Base-by-base conservation (phyloP, 305 asterid species). In the Stenogyne calaminthoides region DNA sequence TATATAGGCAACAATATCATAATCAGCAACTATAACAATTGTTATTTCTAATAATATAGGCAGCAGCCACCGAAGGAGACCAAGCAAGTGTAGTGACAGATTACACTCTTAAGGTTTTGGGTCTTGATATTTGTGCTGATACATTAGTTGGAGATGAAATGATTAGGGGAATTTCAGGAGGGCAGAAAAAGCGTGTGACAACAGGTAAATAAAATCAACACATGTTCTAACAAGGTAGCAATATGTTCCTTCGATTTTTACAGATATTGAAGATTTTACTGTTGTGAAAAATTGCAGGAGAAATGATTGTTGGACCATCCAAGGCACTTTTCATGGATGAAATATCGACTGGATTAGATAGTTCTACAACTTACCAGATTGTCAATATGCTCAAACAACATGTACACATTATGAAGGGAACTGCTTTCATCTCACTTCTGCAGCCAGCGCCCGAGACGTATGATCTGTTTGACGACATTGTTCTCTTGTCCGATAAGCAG, bases 371-470 rank as follows among this genome's bases (percentile, higher is more conserved):
- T 18, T 89, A 55, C 80, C 96, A 90, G 62, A 91, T 93, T 27
- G 87, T 89, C 66, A 89, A 88, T 42, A 85, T 81, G 69, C 88
- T 93, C 55, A 71, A 80, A 14, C 96, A 93, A 66, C 52, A 76
- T 27, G 86, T 88, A 42, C 95, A 88, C 80, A 85, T 88, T 56
- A 80, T 87, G 84, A 81, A 88, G 58, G 94, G 92, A 70, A 91
- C 98, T 25, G 91, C 93, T 3, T 78, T 85, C 70, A 89, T 93
- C 81, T 91, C 98, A 9, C 91, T 93, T 62, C 76, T 91, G 57
- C 98, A 93, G 81, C 98, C 97, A 9, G 97, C 92, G 18, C 98
- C 97, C 0, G 98, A 93, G 87, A 87, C 93, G 1, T 93, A 83
- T 51, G 84, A 91, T 73, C 85, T 93, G 11, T 93, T 93, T 40